These are phyloP conservation scores for Clonostachys sp. DNA, from an alignment of 2,329 filamentous ascomycete species.

Conservation along the genomic window DNA sequence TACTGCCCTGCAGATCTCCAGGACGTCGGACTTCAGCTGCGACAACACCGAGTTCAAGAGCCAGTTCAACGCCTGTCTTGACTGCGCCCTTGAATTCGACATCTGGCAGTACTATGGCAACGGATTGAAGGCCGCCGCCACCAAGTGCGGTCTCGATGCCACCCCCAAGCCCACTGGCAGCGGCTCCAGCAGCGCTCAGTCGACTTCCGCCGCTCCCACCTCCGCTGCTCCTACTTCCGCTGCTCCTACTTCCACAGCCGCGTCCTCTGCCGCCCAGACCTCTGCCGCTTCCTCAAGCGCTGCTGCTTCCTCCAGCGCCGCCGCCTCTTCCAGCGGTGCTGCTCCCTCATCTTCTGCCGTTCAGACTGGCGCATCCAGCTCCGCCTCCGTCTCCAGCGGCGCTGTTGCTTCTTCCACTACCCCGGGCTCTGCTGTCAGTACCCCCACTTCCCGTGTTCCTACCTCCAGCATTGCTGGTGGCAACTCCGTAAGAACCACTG, in stretches of 20 bases:
- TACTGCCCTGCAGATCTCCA: constrained; percentile 17
- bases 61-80: constrained; percentile 36
- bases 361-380: constrained; percentile 2
- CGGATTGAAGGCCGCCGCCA: constrained; percentile 27
- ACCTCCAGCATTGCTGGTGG: constrained; percentile 2
- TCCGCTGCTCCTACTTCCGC: constrained; percentile 2
- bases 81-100: constrained; percentile 33
- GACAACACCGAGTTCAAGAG: constrained; percentile 28
- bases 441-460: background rate
- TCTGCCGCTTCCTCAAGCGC: constrained; percentile 2
- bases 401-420: background rate
- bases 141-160: constrained; percentile 22
- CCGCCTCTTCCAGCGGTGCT: background rate
- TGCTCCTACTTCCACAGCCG: constrained; percentile 3
- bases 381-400: constrained; percentile 1
- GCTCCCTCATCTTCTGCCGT: background rate
- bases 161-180: constrained; percentile 11
- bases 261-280: background rate
- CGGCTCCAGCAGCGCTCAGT: constrained; percentile 4
- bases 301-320: constrained; percentile 1
- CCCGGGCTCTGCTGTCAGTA: background rate
- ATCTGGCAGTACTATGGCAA: constrained; percentile 38
- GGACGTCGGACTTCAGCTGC: constrained; percentile 17
- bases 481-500: constrained; percentile 2
- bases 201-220: constrained; percentile 6